Percentiles rank a stretch among this genome's conserved stretches.
Evolutionary conservation across 768 basidiomycete species (phyloP).

Genomic region (Pleurotus tuber-regium): DNA sequence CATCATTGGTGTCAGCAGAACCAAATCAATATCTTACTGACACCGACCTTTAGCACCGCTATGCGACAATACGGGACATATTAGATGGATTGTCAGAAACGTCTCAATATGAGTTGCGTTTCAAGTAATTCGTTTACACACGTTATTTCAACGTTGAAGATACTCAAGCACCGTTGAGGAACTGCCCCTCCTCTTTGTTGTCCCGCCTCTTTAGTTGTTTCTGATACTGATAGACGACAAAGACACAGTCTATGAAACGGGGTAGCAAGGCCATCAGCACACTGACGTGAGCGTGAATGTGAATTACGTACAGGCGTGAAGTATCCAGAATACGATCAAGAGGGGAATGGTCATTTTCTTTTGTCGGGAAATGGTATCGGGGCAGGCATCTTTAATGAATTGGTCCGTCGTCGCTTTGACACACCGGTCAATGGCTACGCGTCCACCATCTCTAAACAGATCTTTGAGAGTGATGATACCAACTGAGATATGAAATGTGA

Average conservation of each 20-base stretch:
- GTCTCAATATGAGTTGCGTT: too few species aligned
- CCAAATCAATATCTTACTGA: too few species aligned
- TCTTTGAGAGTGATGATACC: conserved; percentile 7
- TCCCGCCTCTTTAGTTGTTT: conserved; percentile 6
- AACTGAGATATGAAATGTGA: conserved; percentile 9
- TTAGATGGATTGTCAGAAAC: too few species aligned
- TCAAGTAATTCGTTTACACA: too few species aligned
- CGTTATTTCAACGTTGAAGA: too few species aligned
- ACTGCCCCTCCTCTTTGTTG: conserved; percentile 6
- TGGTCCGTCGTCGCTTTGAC: conserved; percentile 9
- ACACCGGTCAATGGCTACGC: conserved; percentile 3
- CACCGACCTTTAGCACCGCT: too few species aligned
- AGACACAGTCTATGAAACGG: conserved; percentile 2
- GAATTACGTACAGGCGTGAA: conserved; percentile 3
- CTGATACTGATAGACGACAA: conserved; percentile 8
- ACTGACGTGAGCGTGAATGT: not conserved
- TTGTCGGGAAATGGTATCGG: not conserved
- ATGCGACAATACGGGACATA: too few species aligned
- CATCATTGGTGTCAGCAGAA: too few species aligned
- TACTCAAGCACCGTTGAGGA: not conserved
- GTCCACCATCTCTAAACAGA: conserved; percentile 1
- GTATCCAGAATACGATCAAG: conserved; percentile 3
- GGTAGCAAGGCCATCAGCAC: not conserved
- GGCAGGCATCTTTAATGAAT: not conserved
- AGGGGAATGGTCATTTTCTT: conserved; percentile 9